These are phyloP conservation scores for Carex cristatella DNA, from an alignment of 176 grass and related monocot species.

Conservation along the genomic window DNA sequence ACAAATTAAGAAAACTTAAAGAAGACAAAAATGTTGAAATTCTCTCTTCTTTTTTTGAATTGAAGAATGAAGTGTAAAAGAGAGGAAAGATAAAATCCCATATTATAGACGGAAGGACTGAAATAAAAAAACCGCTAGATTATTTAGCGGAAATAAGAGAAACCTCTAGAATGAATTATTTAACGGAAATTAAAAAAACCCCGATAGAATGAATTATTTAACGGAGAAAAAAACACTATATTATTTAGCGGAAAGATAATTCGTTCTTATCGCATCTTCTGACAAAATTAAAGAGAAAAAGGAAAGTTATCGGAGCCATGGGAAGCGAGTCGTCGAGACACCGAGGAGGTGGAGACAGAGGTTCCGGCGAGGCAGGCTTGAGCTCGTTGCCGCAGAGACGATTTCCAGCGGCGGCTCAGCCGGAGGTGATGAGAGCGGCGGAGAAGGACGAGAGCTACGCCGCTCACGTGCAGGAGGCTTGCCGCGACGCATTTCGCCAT, in stretches of 20 bases:
- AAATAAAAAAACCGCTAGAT: too few species aligned
- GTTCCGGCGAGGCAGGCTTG: slow-evolving; percentile 45
- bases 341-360: neutral
- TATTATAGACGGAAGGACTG: too few species aligned
- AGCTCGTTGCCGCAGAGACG: slow-evolving; percentile 38
- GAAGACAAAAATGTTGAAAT: too few species aligned
- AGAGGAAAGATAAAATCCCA: too few species aligned
- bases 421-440: slow-evolving; percentile 95
- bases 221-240: too few species aligned
- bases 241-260: neutral
- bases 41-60: too few species aligned
- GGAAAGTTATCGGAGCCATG: neutral
- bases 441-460: slow-evolving; percentile 97
- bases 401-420: slow-evolving; percentile 72
- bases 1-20: too few species aligned
- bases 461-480: slow-evolving; percentile 83
- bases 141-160: too few species aligned
- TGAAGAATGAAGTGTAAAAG: too few species aligned
- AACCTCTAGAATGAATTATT: too few species aligned
- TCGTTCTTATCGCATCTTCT: neutral
- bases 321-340: slow-evolving; percentile 29
- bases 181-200: too few species aligned
- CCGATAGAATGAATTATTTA: too few species aligned
- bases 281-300: neutral
- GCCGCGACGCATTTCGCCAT: slow-evolving; percentile 87